A percentile compares a stretch with the other conserved stretches of the same genome.
These are phyloP conservation scores for Diatrype stigma DNA, from an alignment of 2,329 filamentous ascomycete genomes.

Conservation along the genomic window DNA sequence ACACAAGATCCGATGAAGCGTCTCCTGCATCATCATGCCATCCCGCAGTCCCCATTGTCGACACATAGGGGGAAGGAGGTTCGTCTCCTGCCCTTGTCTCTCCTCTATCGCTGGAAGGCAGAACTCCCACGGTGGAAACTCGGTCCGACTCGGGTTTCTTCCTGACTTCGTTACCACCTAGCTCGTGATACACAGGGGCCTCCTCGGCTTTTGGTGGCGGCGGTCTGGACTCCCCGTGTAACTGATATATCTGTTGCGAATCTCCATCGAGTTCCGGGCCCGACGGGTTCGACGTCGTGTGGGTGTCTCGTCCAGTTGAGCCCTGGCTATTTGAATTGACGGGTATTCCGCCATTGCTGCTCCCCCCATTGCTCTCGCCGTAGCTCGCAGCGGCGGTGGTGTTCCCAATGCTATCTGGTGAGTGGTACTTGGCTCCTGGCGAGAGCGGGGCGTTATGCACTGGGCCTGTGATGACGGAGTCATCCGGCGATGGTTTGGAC, in stretches of 20 bases:
- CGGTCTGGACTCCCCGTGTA: slow-evolving; percentile 9
- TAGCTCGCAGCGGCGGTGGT: slow-evolving; percentile 3
- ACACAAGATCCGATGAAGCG: slow-evolving; percentile 31
- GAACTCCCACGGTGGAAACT: slow-evolving; percentile 19
- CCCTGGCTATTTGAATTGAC: slow-evolving; percentile 10
- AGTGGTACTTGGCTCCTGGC: slow-evolving; percentile 16
- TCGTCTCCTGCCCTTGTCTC: slow-evolving; percentile 9
- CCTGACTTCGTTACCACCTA: slow-evolving; percentile 17
- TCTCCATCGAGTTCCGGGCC: slow-evolving; percentile 16
- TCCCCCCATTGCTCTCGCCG: slow-evolving; percentile 4
- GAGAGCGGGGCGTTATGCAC: slow-evolving; percentile 22
- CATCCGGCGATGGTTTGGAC: slow-evolving; percentile 18
- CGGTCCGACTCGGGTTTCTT: slow-evolving; percentile 5
- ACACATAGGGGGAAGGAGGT: slow-evolving; percentile 21
- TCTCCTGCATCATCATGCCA: slow-evolving; percentile 16
- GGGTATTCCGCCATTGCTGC: slow-evolving; percentile 3
- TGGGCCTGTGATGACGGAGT: slow-evolving; percentile 23
- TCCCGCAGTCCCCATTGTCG: slow-evolving; percentile 19
- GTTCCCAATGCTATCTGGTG: slow-evolving; percentile 17
- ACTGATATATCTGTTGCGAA: slow-evolving; percentile 12
- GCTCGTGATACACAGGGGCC: slow-evolving; percentile 21
- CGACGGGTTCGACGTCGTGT: background rate
- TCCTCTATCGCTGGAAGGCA: slow-evolving; percentile 7
- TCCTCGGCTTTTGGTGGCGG: slow-evolving; percentile 6
- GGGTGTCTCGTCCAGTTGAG: background rate